phyloP scores from a whole-genome alignment of 495 filamentous ascomycete species.

The Talaromyces stipitatus region DNA sequence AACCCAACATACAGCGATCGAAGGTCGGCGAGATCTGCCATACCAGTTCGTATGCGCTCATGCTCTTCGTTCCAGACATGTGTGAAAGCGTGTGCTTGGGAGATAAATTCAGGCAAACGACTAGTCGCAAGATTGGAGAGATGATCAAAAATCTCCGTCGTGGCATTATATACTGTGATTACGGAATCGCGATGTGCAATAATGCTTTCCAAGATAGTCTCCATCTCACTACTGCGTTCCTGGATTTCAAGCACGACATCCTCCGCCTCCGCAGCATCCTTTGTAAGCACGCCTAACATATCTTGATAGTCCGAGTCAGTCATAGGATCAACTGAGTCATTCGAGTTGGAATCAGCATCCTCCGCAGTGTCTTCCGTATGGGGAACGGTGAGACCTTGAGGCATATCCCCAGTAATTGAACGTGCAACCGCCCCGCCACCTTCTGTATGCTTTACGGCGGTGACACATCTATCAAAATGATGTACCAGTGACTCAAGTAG shows the following conservation, averaged over 20 bases:
- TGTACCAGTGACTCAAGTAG: slow-evolving; percentile 73
- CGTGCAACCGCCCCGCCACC: slow-evolving; percentile 69
- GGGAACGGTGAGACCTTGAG: slow-evolving; percentile 40
- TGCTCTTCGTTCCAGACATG: slow-evolving; percentile 70
- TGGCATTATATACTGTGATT: slow-evolving; percentile 43
- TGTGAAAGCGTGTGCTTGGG: slow-evolving; percentile 62
- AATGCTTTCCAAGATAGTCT: slow-evolving; percentile 46
- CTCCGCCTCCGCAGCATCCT: slow-evolving; percentile 80
- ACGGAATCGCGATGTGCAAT: slow-evolving; percentile 45
- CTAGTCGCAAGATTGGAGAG: slow-evolving; percentile 58
- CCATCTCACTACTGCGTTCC: slow-evolving; percentile 69
- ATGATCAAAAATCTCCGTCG: slow-evolving; percentile 51
- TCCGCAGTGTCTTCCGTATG: slow-evolving; percentile 51
- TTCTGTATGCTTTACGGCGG: slow-evolving; percentile 86
- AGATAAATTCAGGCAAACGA: slow-evolving; percentile 59
- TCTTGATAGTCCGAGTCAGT: slow-evolving; percentile 69
- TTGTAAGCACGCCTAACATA: slow-evolving; percentile 73
- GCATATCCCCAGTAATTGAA: slow-evolving; percentile 51
- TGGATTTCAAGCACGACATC: slow-evolving; percentile 83
- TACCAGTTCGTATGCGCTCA: slow-evolving; percentile 53
- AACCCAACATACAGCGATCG: slow-evolving; percentile 77
- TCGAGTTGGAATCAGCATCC: slow-evolving; percentile 45
- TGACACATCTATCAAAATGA: slow-evolving; percentile 93
- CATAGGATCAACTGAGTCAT: slow-evolving; percentile 57
- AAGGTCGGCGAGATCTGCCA: slow-evolving; percentile 67